These are phyloP conservation scores for Pleomassaria siparia DNA, from an alignment of 2,329 filamentous ascomycete genomes.

Conservation along the genomic window DNA sequence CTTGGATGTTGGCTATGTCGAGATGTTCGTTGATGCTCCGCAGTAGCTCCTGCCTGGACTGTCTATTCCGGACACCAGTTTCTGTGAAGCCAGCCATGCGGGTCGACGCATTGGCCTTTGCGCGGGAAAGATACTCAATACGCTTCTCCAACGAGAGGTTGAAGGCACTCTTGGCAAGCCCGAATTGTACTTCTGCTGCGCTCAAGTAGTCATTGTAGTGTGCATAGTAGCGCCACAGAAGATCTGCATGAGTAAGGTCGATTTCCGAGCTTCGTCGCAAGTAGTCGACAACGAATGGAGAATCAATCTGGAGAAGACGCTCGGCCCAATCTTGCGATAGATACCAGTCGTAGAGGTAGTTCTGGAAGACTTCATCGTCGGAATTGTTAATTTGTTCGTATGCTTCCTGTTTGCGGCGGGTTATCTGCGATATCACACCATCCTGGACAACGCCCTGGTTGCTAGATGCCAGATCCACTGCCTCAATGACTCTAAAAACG, in stretches of 20 bases:
- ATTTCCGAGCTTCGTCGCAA: constrained; percentile 73
- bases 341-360: constrained; percentile 98
- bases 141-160: constrained; percentile 76
- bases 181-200: constrained; percentile 81
- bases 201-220: constrained; percentile 82
- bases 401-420: constrained; percentile 81
- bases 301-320: constrained; percentile 80
- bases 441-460: constrained; percentile 69
- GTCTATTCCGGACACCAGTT: constrained; percentile 53
- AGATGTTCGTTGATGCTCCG: constrained; percentile 84
- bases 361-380: constrained; percentile 91
- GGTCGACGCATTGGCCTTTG: constrained; percentile 89
- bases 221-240: constrained; percentile 90
- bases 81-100: constrained; percentile 71
- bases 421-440: constrained; percentile 72
- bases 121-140: constrained; percentile 85
- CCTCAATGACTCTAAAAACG: constrained; percentile 77
- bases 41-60: constrained; percentile 80
- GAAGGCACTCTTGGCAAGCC: constrained; percentile 83
- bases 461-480: constrained; percentile 71
- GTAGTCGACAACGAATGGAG: constrained; percentile 83
- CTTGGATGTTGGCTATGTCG: constrained; percentile 92
- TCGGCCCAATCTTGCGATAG: constrained; percentile 81
- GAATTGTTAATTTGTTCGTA: constrained; percentile 88
- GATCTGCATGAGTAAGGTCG: constrained; percentile 77